Base-by-base conservation (phyloP, 306 rosid species). In the Neltuma alba region DNA sequence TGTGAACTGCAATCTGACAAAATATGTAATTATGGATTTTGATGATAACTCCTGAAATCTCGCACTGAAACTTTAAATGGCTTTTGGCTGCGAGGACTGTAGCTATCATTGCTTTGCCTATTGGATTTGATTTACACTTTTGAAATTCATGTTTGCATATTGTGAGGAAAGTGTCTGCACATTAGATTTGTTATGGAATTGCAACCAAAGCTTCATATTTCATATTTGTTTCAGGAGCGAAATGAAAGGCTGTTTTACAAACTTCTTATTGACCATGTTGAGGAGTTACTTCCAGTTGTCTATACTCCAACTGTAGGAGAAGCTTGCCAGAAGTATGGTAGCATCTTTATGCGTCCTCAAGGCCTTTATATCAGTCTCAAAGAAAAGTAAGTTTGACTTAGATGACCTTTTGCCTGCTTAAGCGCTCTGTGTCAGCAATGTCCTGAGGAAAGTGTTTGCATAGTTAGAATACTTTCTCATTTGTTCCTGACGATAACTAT, bases 231-330 rank as follows among this genome's bases (percentile, higher is more conserved):
- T 86, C 98, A 94, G 97, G 98, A 94, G 95, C 88, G 97, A 84
- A 94, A 92, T 83, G 93, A 92, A 70, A 88, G 89, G 88, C 79
- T 94, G 85, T 92, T 92, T 80, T 94, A 94, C 91, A 94, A 89
- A 88, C 87, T 94, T 77, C 82, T 94, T 28, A 94, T 94, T 0
- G 91, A 94, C 10, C 86, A 95, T 86, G 94, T 95, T 60, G 99
- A 95, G 91, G 99, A 95, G 87, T 84, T 92, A 79, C 97, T 95
- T 25, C 99, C 99, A 20, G 84, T 95, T 83, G 98, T 95, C 36
- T 95, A 95, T 82, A 95, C 99, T 41, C 99, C 99, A 70, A 93
- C 98, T 1, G 99, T 95, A 18, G 99, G 99, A 73, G 99, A 95
- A 85, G 99, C 99, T 79, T 95, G 99, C 86, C 99, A 95, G 88